Conservation (phyloP, 495 filamentous ascomycete genomes). For the Letharia columbiana region DNA sequence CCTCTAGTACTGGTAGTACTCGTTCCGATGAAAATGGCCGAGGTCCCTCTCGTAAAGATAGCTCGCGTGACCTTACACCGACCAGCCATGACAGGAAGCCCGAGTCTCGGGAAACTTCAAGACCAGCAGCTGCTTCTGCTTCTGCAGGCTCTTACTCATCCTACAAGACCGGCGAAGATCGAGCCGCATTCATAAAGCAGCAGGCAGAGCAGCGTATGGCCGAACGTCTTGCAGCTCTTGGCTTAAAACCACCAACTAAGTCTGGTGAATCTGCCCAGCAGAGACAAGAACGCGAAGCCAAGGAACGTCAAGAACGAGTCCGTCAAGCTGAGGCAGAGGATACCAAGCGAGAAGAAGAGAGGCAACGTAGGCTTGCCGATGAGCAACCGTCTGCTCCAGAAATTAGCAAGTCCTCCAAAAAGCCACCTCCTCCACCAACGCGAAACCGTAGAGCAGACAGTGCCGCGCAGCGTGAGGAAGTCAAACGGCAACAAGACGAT, state of each 20-base stretch:
- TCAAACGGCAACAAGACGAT: slow-evolving; percentile 48
- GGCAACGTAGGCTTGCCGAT: slow-evolving; percentile 75
- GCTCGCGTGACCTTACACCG: slow-evolving; percentile 26
- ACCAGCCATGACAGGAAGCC: slow-evolving; percentile 25
- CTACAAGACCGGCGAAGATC: slow-evolving; percentile 85
- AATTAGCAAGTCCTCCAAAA: slow-evolving; percentile 47
- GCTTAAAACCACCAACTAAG: slow-evolving; percentile 66
- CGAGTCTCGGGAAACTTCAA: slow-evolving; percentile 35
- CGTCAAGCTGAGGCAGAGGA: slow-evolving; percentile 93
- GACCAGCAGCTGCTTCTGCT: slow-evolving; percentile 34
- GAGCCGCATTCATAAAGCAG: slow-evolving; percentile 92
- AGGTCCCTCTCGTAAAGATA: slow-evolving; percentile 28
- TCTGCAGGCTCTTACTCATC: slow-evolving; percentile 52
- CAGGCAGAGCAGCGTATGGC: slow-evolving; percentile 96
- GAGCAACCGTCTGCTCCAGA: slow-evolving; percentile 63
- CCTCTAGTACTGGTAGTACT: slow-evolving; percentile 18
- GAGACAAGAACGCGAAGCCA: slow-evolving; percentile 78
- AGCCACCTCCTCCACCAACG: slow-evolving; percentile 76
- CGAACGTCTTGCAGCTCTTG: slow-evolving; percentile 89
- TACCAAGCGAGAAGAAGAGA: slow-evolving; percentile 75
- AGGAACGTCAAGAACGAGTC: slow-evolving; percentile 76
- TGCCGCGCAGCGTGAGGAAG: slow-evolving; percentile 43
- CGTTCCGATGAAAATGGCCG: slow-evolving; percentile 25
- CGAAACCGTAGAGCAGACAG: slow-evolving; percentile 62
- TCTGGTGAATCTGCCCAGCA: slow-evolving; percentile 71